Conservation (phyloP, 192 early-diverging fungal genomes). For the Coemansia sp. region DNA sequence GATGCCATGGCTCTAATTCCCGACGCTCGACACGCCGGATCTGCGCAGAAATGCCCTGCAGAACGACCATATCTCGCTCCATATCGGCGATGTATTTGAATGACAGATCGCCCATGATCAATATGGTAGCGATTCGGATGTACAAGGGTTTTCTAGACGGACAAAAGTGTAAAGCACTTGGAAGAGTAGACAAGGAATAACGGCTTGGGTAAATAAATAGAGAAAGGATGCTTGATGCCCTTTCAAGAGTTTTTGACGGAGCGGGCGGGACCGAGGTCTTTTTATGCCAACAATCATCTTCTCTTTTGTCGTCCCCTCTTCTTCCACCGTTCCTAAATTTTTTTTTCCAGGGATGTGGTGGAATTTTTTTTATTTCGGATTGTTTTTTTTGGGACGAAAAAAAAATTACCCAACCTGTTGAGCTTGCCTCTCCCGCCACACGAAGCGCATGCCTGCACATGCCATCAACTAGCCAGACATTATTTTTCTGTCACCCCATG, state of each 20-base stretch:
- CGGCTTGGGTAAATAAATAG: neutral
- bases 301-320: conserved; percentile 2
- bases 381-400: neutral
- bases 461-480: neutral
- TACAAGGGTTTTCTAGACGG: neutral
- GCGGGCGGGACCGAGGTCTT: conserved; percentile 5
- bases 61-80: conserved; percentile 39
- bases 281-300: neutral
- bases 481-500: conserved; percentile 3
- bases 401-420: neutral
- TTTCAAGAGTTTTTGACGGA: neutral
- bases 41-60: conserved; percentile 47
- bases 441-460: neutral
- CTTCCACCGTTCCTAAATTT: neutral
- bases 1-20: neutral
- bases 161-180: neutral
- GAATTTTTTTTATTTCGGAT: neutral
- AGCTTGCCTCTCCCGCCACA: neutral
- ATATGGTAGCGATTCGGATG: neutral
- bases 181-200: neutral
- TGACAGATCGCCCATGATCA: conserved; percentile 15
- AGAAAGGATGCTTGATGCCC: neutral
- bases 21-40: conserved; percentile 32
- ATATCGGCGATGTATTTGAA: conserved; percentile 30
- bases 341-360: neutral